Conservation (phyloP, 768 basidiomycete genomes). For the Nevesoporus exiguus region DNA sequence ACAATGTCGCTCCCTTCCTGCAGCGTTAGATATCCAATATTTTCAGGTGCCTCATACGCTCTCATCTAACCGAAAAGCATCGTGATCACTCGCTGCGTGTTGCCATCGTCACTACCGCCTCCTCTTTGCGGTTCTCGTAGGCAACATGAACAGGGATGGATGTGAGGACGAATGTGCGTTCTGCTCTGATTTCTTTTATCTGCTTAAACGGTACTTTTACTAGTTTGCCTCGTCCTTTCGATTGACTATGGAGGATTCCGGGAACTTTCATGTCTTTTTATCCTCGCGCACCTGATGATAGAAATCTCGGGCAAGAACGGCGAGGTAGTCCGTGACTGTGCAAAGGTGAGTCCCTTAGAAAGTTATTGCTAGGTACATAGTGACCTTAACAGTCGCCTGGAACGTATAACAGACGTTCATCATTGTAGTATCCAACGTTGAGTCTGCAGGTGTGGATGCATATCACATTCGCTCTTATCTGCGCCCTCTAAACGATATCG, state of each 20-base stretch:
- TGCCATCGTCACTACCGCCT: background rate
- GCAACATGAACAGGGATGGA: background rate
- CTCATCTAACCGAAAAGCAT: no score
- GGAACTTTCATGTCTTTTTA: background rate
- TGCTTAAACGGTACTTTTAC: background rate
- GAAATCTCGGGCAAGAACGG: background rate
- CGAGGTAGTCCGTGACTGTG: background rate
- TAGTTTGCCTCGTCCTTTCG: background rate
- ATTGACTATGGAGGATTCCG: background rate
- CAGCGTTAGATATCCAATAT: no score
- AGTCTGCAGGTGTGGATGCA: background rate
- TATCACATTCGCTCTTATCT: background rate
- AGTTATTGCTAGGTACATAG: background rate
- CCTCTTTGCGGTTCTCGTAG: background rate
- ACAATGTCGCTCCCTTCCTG: no score
- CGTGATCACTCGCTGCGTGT: background rate
- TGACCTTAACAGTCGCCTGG: background rate
- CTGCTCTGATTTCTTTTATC: background rate
- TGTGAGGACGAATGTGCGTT: background rate
- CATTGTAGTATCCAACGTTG: background rate
- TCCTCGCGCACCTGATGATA: background rate
- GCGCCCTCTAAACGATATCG: background rate
- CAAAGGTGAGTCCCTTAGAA: background rate
- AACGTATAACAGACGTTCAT: background rate
- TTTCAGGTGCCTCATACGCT: no score